Evolutionary conservation across 768 basidiomycete species (phyloP).

Genomic region (Podaxis sp.): DNA sequence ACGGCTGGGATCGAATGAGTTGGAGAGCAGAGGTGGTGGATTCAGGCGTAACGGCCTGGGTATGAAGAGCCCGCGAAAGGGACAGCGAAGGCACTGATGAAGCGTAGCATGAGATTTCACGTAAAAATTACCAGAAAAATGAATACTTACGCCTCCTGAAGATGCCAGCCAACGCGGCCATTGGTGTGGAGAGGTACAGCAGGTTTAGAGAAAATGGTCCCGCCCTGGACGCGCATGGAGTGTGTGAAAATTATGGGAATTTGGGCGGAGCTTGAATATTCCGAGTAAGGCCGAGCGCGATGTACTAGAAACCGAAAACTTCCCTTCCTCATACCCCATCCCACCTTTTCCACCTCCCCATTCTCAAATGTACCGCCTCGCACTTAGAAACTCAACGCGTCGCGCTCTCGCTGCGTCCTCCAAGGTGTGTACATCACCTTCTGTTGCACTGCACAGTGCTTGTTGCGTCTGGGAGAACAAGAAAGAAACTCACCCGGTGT

Average conservation of each 20-base stretch:
- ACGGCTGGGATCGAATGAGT: slow-evolving; percentile 87
- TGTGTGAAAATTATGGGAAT: slow-evolving; percentile 25
- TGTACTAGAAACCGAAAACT: slow-evolving; percentile 40
- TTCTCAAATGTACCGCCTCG: slow-evolving; percentile 76
- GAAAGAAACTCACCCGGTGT: slow-evolving; percentile 22
- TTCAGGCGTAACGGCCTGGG: slow-evolving; percentile 25
- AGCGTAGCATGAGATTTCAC: slow-evolving; percentile 12
- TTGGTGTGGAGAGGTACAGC: slow-evolving; percentile 17
- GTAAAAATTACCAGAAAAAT: neutral
- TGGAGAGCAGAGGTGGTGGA: slow-evolving; percentile 66
- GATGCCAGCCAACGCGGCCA: slow-evolving; percentile 29
- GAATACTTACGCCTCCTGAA: slow-evolving; percentile 31
- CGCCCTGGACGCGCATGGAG: neutral
- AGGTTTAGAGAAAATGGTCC: neutral
- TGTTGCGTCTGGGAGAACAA: slow-evolving; percentile 2
- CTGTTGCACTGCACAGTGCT: neutral
- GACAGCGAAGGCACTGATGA: slow-evolving; percentile 13
- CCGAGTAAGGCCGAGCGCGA: slow-evolving; percentile 46
- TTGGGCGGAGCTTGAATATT: slow-evolving; percentile 44
- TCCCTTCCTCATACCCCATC: slow-evolving; percentile 40
- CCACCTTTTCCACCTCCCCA: slow-evolving; percentile 46
- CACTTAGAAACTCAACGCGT: slow-evolving; percentile 81
- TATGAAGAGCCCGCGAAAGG: slow-evolving; percentile 23
- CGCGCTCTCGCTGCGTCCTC: slow-evolving; percentile 67
- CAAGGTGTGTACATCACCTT: slow-evolving; percentile 46